Evolutionary conservation across 2,329 filamentous ascomycete genomes (phyloP).

Genomic region (Aspergillus tubingensis): DNA sequence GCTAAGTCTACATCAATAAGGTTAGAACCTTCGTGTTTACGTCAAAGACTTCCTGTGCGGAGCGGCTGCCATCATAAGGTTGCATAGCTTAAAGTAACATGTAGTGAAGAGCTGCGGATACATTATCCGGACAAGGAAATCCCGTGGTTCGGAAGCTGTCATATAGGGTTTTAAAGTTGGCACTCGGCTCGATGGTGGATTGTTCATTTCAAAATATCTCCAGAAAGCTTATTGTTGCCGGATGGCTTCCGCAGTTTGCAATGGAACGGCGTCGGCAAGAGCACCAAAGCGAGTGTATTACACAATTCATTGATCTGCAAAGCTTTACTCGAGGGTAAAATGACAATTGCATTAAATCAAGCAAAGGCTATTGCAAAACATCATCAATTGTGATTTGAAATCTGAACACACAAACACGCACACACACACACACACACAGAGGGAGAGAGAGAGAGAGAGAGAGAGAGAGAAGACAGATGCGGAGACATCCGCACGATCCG

Average conservation of each 20-base stretch:
- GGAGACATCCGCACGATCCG: not conserved
- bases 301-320: too few relatives aligned
- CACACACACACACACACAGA: too few relatives aligned
- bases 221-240: too few relatives aligned
- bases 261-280: too few relatives aligned
- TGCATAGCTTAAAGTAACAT: not conserved
- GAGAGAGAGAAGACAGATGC: not conserved
- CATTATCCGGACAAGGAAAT: not conserved
- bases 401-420: not conserved
- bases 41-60: not conserved
- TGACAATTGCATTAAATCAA: not conserved
- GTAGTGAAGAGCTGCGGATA: not conserved
- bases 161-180: not conserved
- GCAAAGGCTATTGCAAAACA: not conserved
- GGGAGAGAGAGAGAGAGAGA: too few relatives aligned
- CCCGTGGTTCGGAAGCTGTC: not conserved
- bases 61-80: not conserved
- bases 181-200: not conserved
- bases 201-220: too few relatives aligned
- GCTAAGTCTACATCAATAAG: too few relatives aligned
- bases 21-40: not conserved
- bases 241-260: too few relatives aligned
- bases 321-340: too few relatives aligned
- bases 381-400: too few relatives aligned
- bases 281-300: too few relatives aligned